Conservation (phyloP, 2,329 filamentous ascomycete species). For the Dactylonectria macrodidyma region DNA sequence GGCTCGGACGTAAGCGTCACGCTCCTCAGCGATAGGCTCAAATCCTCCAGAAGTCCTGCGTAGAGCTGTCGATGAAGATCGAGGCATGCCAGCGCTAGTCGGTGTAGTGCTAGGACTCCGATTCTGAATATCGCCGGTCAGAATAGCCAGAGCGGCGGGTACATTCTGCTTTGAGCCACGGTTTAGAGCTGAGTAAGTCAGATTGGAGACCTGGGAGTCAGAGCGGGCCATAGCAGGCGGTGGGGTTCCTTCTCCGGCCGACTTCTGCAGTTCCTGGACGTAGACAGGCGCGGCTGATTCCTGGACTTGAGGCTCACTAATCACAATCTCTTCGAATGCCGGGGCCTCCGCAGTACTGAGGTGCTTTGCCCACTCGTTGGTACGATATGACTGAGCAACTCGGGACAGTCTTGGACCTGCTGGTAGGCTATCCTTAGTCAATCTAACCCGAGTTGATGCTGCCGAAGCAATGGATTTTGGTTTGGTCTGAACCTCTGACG, state of each 20-base stretch:
- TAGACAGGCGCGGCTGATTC: constrained; percentile 75
- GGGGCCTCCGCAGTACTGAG: constrained; percentile 83
- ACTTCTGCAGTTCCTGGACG: constrained; percentile 76
- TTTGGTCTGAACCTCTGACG: constrained; percentile 48
- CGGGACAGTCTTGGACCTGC: constrained; percentile 74
- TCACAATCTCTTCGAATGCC: constrained; percentile 72
- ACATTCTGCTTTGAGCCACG: constrained; percentile 43
- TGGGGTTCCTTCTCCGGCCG: constrained; percentile 66
- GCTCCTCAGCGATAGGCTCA: constrained; percentile 63
- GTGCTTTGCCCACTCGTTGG: constrained; percentile 97
- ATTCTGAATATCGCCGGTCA: constrained; percentile 42
- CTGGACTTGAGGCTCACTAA: constrained; percentile 54
- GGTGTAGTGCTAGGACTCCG: constrained; percentile 44
- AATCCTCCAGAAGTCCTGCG: constrained; percentile 50
- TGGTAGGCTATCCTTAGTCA: constrained; percentile 76
- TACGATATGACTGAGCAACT: constrained; percentile 86
- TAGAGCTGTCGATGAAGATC: constrained; percentile 41
- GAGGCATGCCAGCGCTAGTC: constrained; percentile 35
- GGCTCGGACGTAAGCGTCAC: constrained; percentile 31
- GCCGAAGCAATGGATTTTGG: constrained; percentile 59
- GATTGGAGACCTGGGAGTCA: constrained; percentile 47
- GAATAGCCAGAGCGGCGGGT: constrained; percentile 43
- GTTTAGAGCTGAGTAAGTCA: constrained; percentile 37
- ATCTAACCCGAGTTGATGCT: constrained; percentile 60
- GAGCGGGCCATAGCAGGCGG: constrained; percentile 47